Percentiles rank a stretch among this genome's conserved stretches.
Evolutionary conservation across 495 filamentous ascomycete genomes (phyloP).

Genomic region (Bacidia rubella): DNA sequence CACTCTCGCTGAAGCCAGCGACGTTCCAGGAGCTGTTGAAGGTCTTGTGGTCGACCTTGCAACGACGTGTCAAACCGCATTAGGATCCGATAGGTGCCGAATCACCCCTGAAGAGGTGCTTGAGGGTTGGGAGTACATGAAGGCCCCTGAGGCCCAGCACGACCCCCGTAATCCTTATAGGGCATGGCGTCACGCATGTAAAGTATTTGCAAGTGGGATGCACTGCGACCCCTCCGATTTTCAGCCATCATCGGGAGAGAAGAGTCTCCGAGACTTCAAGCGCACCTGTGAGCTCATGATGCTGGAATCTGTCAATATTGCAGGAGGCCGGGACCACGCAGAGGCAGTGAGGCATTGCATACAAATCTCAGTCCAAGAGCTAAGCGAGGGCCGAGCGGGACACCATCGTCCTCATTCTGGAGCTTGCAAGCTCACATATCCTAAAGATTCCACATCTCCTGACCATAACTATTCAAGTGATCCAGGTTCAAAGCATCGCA

Average conservation of each 20-base stretch:
- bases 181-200: not conserved
- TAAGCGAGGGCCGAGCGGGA: not conserved
- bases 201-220: not conserved
- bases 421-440: not conserved
- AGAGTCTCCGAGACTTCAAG: not conserved
- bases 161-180: not conserved
- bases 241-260: not conserved
- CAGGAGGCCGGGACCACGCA: not conserved
- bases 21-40: not conserved
- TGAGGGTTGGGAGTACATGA: not conserved
- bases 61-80: not conserved
- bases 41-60: not conserved
- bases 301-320: not conserved
- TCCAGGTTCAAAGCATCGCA: not conserved
- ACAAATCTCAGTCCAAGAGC: not conserved
- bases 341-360: not conserved
- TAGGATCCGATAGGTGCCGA: too few relatives aligned
- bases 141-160: not conserved
- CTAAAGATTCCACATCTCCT: not conserved
- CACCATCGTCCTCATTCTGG: not conserved
- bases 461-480: not conserved
- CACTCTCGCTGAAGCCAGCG: not conserved
- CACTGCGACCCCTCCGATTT: not conserved
- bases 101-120: not conserved
- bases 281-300: not conserved